These are phyloP conservation scores for Camellia japonica DNA, from an alignment of 148 eudicot species.

Conservation along the genomic window DNA sequence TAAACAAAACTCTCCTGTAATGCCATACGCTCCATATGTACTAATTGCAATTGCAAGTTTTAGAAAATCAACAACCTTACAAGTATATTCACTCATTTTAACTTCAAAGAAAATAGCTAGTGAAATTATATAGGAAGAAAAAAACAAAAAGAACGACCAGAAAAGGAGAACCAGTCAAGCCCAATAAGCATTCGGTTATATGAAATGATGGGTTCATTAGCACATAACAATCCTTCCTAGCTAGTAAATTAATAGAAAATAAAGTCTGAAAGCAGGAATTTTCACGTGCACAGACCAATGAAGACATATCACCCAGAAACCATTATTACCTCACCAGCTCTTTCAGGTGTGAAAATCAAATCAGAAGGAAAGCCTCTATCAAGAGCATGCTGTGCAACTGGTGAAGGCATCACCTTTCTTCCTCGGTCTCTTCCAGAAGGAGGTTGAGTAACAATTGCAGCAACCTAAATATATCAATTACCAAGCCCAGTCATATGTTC, in stretches of 20 bases:
- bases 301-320: background rate
- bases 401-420: conserved; percentile 75
- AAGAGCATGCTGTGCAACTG: conserved; percentile 86
- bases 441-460: conserved; percentile 92
- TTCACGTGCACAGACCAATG: background rate
- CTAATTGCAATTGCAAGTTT: background rate
- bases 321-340: conserved; percentile 70
- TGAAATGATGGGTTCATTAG: background rate
- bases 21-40: background rate
- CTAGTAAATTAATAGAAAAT: background rate
- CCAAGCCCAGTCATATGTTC: background rate
- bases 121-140: background rate
- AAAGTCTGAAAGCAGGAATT: background rate
- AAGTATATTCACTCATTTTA: background rate
- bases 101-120: conserved; percentile 5
- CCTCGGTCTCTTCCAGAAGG: conserved; percentile 78
- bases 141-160: background rate
- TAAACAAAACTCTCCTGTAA: background rate
- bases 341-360: conserved; percentile 77
- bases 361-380: conserved; percentile 83
- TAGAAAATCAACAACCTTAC: background rate
- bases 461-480: conserved; percentile 47
- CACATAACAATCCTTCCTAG: background rate
- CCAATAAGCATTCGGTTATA: background rate
- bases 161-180: background rate